Evolutionary conservation across 768 basidiomycete genomes (phyloP).

Genomic region (Rhodotorula toruloides): DNA sequence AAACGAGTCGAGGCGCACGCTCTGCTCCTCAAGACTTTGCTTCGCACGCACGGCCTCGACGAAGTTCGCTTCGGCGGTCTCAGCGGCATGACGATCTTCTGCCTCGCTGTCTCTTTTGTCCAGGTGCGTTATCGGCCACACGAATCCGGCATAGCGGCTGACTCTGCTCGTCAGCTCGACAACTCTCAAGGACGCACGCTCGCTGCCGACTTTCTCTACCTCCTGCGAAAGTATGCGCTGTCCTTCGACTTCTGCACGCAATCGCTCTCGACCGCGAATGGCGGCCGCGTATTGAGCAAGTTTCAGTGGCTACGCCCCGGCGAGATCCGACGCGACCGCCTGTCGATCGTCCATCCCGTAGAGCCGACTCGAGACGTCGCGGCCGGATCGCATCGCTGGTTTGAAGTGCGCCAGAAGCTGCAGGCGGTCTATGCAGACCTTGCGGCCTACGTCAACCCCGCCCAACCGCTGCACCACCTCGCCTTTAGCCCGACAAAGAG

Average conservation of each 20-base stretch:
- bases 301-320: no score
- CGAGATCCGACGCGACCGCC: no score
- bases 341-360: no score
- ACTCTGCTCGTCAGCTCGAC: constrained; percentile 5
- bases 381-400: no score
- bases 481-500: no score
- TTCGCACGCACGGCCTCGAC: neutral
- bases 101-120: neutral
- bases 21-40: neutral
- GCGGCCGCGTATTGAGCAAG: no score
- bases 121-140: constrained; percentile 16
- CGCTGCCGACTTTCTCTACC: neutral
- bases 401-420: no score
- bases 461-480: no score
- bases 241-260: neutral
- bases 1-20: neutral
- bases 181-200: neutral
- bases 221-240: neutral
- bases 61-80: constrained; percentile 3
- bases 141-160: neutral
- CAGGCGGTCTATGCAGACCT: no score
- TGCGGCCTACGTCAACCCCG: no score
- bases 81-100: constrained; percentile 1
- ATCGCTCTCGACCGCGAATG: neutral
- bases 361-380: no score